A percentile compares a stretch with the other conserved stretches of the same genome.
Evolutionary conservation across 305 asterid genomes (phyloP).

Genomic region (Nicotiana rustica): DNA sequence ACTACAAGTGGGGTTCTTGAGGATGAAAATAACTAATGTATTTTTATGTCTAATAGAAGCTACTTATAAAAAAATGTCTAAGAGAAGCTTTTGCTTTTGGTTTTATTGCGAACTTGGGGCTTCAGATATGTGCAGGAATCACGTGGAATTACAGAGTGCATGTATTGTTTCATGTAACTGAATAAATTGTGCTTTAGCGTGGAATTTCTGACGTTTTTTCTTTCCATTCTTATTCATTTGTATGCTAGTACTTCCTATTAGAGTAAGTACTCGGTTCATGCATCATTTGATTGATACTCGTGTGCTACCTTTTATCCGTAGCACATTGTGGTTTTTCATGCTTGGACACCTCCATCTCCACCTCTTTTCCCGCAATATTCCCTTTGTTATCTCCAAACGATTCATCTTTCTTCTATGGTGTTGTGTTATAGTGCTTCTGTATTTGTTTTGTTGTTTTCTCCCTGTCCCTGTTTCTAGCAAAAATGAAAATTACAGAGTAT

Average conservation of each 20-base stretch:
- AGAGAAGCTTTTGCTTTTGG: slow-evolving; percentile 16
- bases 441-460: neutral
- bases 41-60: neutral
- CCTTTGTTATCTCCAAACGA: slow-evolving; percentile 3
- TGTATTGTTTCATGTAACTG: slow-evolving; percentile 27
- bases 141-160: neutral
- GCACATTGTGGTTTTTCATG: neutral
- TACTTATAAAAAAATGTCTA: slow-evolving; percentile 10
- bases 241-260: slow-evolving; percentile 24
- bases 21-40: neutral
- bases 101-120: slow-evolving; percentile 3
- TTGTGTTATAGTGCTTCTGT: slow-evolving; percentile 23
- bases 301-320: slow-evolving; percentile 19
- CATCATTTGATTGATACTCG: neutral
- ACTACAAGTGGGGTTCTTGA: neutral
- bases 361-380: neutral
- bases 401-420: slow-evolving; percentile 26
- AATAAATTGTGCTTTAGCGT: neutral
- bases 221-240: slow-evolving; percentile 6
- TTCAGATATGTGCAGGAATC: slow-evolving; percentile 31
- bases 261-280: slow-evolving; percentile 6
- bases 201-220: slow-evolving; percentile 23
- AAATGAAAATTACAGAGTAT: slow-evolving; percentile 28
- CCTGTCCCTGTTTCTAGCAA: slow-evolving; percentile 19
- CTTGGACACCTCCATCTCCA: neutral